Evolutionary conservation across 768 basidiomycete genomes (phyloP).

Genomic region (Kondoa malvinella): DNA sequence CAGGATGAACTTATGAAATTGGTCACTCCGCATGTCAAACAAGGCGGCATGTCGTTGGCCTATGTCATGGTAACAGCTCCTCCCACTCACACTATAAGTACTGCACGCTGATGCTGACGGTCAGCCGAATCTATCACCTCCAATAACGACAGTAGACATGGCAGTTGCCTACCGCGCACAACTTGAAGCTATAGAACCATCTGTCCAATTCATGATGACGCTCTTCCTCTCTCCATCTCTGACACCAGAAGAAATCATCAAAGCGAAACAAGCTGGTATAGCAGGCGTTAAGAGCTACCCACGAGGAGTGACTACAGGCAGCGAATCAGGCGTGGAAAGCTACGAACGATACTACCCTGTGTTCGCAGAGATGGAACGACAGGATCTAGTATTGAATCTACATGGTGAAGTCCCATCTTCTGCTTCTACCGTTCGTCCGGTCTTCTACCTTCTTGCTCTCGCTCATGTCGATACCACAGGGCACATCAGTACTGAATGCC

Average conservation of each 20-base stretch:
- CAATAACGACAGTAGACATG: slow-evolving; percentile 28
- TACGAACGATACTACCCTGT: slow-evolving; percentile 85
- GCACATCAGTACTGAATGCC: slow-evolving; percentile 83
- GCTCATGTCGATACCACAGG: slow-evolving; percentile 36
- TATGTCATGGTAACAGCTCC: slow-evolving; percentile 69
- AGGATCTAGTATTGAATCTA: slow-evolving; percentile 83
- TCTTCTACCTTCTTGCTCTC: not conserved
- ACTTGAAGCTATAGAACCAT: slow-evolving; percentile 56
- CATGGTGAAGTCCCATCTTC: slow-evolving; percentile 89
- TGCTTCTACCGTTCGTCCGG: slow-evolving; percentile 42
- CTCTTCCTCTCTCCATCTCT: slow-evolving; percentile 83
- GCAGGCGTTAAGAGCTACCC: slow-evolving; percentile 91
- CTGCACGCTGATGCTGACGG: not conserved
- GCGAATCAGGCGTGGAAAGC: slow-evolving; percentile 86
- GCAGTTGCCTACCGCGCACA: slow-evolving; percentile 63
- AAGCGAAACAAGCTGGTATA: slow-evolving; percentile 70
- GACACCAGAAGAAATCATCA: slow-evolving; percentile 74
- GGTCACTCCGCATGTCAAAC: slow-evolving; percentile 72
- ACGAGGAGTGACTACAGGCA: slow-evolving; percentile 91
- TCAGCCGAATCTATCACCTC: slow-evolving; percentile 52
- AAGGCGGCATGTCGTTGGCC: slow-evolving; percentile 76
- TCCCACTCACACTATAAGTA: slow-evolving; percentile 2
- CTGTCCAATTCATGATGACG: slow-evolving; percentile 81
- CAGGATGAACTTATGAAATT: slow-evolving; percentile 66
- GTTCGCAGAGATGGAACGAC: slow-evolving; percentile 84